Evolutionary conservation across 2,329 filamentous ascomycete genomes (phyloP), one percentile per base, ranked within the genome.

Genomic region (Orbilia quercus): DNA sequence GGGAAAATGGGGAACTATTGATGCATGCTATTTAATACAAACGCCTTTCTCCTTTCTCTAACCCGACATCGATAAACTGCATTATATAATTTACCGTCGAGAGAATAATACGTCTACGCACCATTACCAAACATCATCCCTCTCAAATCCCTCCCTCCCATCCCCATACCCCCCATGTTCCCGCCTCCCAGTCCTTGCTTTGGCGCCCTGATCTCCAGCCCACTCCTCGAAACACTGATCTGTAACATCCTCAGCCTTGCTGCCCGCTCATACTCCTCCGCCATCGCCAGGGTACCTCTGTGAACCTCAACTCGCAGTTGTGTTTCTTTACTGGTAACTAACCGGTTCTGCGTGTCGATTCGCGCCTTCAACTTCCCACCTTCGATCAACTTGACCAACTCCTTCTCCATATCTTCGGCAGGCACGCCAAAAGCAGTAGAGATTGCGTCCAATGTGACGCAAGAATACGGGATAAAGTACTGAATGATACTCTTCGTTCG

Each of bases 401-500:
- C 95, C 22, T 84, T 82, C 77, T 92, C 88, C 50, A 94, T 88
- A 2, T 86, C 84, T 74, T 84, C 82, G 2, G 85, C 86, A 0
- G 86, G 82, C 1, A 84, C 82, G 0, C 87, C 88, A 80, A 99
- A 98, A 1, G 91, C 89, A 36, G 85, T 84, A 7, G 90, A 88
- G 83, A 99, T 87, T 73, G 88, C 92, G 18, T 89, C 85, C 2
- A 98, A 84, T 0, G 90, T 93, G 74, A 97, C 92, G 76, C 89
- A 89, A 44, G 90, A 96, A 80, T 96, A 99, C 0, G 95, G 93
- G 22, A 91, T 85, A 77, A 96, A 90, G 81, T 97, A 98, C 79
- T 96, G 91, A 22, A 93, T 87, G 70, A 99, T 97, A 78, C 93
- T 94, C 82, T 97, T 97, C 78, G 86, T 90, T 69, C 95, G 88